Evolutionary conservation across 805 yeast species (phyloP), one percentile per base, ranked within the genome.

Genomic region (Saccharomycopsis fermentans): DNA sequence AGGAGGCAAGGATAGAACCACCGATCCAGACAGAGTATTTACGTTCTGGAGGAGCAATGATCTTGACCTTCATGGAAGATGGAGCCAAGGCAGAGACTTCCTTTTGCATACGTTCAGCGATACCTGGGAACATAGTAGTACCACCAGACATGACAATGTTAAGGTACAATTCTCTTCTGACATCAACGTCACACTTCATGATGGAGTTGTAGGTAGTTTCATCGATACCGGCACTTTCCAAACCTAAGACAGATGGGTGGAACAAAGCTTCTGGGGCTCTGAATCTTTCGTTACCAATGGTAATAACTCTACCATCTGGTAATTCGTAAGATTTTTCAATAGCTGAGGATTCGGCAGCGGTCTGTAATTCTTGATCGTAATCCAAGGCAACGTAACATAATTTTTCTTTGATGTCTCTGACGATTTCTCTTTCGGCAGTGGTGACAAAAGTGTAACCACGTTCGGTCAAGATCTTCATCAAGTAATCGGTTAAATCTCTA

Each of bases 81-180:
- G 98, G 98, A 74, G 99, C 99, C 81, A 94, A 86, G 70, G 97
- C 96, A 70, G 97, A 90, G 73, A 94, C 90, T 82, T 94, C 99
- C 89, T 92, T 92, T 84, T 92, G 98, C 96, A 94, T 90, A 84
- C 99, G 92, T 84, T 94, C 98, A 77, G 97, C 97, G 77, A 94
- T 91, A 82, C 99, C 99, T 79, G 97, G 97, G 96, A 90, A 94
- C 98, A 94, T 90, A 69, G 99, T 94, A 71, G 98, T 91, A 87
- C 99, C 99, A 84, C 99, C 99, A 68, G 98, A 91, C 94, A 94
- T 87, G 75, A 94, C 99, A 73, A 94, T 94, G 87, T 94, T 94
- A 80, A 96, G 95, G 83, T 94, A 94, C 77, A 94, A 84, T 78
- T 92, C 98, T 82, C 89, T 92, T 81, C 99, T 89, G 69, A 94